These are phyloP conservation scores for Arthroderma sp. DNA, from an alignment of 2,329 filamentous ascomycete genomes.

Conservation along the genomic window DNA sequence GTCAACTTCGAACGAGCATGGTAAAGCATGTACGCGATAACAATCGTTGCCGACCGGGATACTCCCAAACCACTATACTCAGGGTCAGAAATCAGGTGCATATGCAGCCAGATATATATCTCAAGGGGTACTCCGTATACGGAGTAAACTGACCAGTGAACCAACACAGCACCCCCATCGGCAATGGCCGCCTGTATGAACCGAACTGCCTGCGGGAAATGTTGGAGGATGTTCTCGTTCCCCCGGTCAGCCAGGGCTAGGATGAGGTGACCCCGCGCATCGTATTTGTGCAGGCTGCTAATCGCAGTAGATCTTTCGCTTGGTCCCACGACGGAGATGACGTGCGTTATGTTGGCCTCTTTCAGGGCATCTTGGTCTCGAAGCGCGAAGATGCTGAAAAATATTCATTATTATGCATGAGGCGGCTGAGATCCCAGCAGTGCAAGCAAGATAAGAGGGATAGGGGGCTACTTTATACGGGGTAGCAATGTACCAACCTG, in stretches of 20 bases:
- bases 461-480: neutral
- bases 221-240: constrained; percentile 70
- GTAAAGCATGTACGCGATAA: constrained; percentile 69
- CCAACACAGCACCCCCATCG: constrained; percentile 46
- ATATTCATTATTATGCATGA: neutral
- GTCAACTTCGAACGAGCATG: constrained; percentile 43
- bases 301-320: neutral
- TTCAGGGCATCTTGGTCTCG: constrained; percentile 57
- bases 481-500: neutral
- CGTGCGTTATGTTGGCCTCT: constrained; percentile 68
- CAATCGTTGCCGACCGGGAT: constrained; percentile 74
- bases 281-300: neutral
- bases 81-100: neutral
- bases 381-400: constrained; percentile 60
- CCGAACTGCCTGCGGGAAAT: constrained; percentile 62
- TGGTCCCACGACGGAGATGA: constrained; percentile 65
- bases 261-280: neutral
- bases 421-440: neutral
- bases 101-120: neutral
- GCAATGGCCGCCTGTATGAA: constrained; percentile 72
- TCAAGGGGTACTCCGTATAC: constrained; percentile 7
- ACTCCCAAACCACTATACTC: constrained; percentile 75
- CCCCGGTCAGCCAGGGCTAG: constrained; percentile 77
- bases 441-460: too few relatives aligned
- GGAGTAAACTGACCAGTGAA: constrained; percentile 56